Evolutionary conservation across 1,284 basidiomycete genomes (phyloP), one percentile per base, ranked within the genome.

Genomic region (Rhizoctonia solani): DNA sequence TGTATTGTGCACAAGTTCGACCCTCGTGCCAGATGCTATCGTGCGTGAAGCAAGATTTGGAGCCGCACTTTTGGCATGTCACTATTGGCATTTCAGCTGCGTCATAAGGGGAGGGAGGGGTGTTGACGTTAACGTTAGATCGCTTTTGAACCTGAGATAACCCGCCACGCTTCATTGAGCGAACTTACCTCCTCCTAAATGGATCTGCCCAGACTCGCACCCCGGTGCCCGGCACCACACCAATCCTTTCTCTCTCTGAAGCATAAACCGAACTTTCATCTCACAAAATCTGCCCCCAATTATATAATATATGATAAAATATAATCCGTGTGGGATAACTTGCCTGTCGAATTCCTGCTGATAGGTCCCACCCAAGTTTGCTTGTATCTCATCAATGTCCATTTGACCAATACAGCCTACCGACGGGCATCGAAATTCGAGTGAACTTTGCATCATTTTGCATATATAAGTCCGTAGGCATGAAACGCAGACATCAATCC

Each of bases 221-320:
- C 34, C 59, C 6, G 59, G 59, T 11, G 59, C 59, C 27, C 47
- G 47, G 37, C 59, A 63, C 59, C 59, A 63, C 32, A 49, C 59
- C 4, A 52, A 23, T 11, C 8, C 30, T 13, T 29, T 13, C 5
- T 63, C 59, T 4, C 27, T 27, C 6, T 52, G 29, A 19, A 63
- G 49, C 2, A 25, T 23, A 9, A 21, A 34, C 23, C 47, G 47
- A 39, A 52, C 27, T 21, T 41, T 63, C 25, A 27, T 29, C 25
- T 63, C 59, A 29, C 59, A 63, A 19, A 52, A 63, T 25, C 59
- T 63, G 30, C 30, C 4, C 23, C 1, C 25, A 49, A 4, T 37
- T 9, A 49, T 5, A 23, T 21, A 37, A n/a, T 39, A 13, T 14
- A n/a, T 25, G 4, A 34, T 21, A 11, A 46, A 19, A 46, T 9